Conservation (phyloP, 192 early-diverging fungal species). For the Hyaloraphidium curvatum region DNA sequence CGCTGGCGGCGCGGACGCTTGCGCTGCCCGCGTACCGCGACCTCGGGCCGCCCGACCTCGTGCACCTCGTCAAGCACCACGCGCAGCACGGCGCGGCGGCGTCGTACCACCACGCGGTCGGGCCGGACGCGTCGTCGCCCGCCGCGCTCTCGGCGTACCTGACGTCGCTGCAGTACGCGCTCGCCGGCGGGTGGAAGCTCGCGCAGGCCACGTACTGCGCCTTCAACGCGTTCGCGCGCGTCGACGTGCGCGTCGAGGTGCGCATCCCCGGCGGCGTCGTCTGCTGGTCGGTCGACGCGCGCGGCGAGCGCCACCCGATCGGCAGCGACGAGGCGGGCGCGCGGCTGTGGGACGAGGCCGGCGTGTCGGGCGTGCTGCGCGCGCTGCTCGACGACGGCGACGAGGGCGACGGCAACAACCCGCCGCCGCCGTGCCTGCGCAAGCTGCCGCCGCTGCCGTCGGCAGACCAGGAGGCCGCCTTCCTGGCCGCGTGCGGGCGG, state of each 20-base stretch:
- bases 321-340: conserved; percentile 20
- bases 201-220: conserved; percentile 66
- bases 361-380: conserved; percentile 70
- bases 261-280: conserved; percentile 97
- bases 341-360: conserved; percentile 89
- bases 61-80: conserved; percentile 87
- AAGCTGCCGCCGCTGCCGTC: conserved; percentile 75
- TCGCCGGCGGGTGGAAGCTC: conserved; percentile 45
- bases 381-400: conserved; percentile 82
- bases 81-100: conserved; percentile 53
- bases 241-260: conserved; percentile 96
- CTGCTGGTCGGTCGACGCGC: conserved; percentile 65
- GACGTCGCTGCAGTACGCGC: conserved; percentile 80
- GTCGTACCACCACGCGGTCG: conserved; percentile 37
- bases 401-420: conserved; percentile 39
- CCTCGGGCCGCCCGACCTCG: conserved; percentile 92
- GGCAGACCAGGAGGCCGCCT: conserved; percentile 44
- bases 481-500: conserved; percentile 45
- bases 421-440: conserved; percentile 70
- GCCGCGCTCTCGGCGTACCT: conserved; percentile 94
- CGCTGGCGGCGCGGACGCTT: no score
- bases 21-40: conserved; percentile 26
- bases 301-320: conserved; percentile 42
- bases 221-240: conserved; percentile 91
- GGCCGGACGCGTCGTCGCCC: conserved; percentile 64